Conservation (phyloP, 768 basidiomycete genomes). For the Collybia mongolica region DNA sequence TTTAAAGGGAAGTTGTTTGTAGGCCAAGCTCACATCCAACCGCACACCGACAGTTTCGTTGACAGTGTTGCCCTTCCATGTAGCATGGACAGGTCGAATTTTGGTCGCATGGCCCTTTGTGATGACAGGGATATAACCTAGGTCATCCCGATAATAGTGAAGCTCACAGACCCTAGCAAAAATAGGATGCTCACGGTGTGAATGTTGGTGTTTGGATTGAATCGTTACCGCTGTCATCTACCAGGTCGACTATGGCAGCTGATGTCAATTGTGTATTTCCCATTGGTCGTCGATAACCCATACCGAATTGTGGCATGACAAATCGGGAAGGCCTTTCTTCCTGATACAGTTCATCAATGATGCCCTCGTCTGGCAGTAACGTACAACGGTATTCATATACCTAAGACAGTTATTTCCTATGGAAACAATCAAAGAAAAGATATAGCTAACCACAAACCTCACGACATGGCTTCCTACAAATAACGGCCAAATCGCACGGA, state of each 20-base stretch:
- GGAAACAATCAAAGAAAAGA: slow-evolving; percentile 20
- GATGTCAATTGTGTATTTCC: not conserved
- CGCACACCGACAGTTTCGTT: slow-evolving; percentile 47
- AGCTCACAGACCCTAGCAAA: not conserved
- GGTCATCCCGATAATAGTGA: not conserved
- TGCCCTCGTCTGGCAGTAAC: slow-evolving; percentile 13
- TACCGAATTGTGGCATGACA: slow-evolving; percentile 6
- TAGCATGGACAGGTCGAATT: slow-evolving; percentile 39
- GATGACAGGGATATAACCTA: slow-evolving; percentile 41
- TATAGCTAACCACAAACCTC: slow-evolving; percentile 30
- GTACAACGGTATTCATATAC: slow-evolving; percentile 22
- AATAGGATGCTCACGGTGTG: slow-evolving; percentile 6
- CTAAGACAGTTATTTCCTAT: slow-evolving; percentile 12
- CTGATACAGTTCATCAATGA: not conserved
- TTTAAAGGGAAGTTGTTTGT: not conserved
- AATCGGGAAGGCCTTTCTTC: not conserved
- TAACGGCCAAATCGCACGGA: slow-evolving; percentile 49
- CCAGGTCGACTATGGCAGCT: not conserved
- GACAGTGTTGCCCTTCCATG: slow-evolving; percentile 36
- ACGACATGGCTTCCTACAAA: slow-evolving; percentile 46
- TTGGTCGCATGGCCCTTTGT: slow-evolving; percentile 45
- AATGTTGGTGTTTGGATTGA: not conserved
- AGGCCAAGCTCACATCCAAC: slow-evolving; percentile 10
- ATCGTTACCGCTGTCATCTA: slow-evolving; percentile 2
- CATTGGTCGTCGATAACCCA: not conserved